These are phyloP conservation scores for Closterium sp. DNA, from an alignment of 139 green algal species.

Conservation along the genomic window DNA sequence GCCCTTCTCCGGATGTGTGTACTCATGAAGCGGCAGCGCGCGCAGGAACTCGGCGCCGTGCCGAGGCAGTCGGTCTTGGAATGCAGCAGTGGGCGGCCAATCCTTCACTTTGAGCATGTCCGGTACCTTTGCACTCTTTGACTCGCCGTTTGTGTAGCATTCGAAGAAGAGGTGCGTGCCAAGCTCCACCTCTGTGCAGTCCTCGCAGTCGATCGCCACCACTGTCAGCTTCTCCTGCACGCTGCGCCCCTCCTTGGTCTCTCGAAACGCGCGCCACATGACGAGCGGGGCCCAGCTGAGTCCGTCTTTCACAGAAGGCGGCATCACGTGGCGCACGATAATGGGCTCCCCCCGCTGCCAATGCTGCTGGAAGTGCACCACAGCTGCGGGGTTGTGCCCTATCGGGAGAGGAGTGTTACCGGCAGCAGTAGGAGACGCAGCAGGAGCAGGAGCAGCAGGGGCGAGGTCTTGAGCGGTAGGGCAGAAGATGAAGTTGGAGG, in stretches of 20 bases:
- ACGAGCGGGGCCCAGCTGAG: constrained; percentile 47
- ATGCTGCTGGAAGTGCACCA: constrained; percentile 46
- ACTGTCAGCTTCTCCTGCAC: constrained; percentile 22
- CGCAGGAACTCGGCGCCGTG: constrained; percentile 45
- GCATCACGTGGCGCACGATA: constrained; percentile 18
- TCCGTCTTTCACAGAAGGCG: background rate
- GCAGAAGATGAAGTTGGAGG: constrained; percentile 32
- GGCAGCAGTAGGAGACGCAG: background rate
- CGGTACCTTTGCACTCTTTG: constrained; percentile 10
- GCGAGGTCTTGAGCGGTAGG: background rate
- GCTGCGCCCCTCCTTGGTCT: constrained; percentile 3
- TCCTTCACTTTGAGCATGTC: constrained; percentile 88
- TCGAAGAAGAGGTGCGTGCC: constrained; percentile 31
- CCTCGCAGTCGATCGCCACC: constrained; percentile 36
- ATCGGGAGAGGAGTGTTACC: background rate
- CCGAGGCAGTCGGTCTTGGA: constrained; percentile 44
- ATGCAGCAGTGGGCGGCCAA: constrained; percentile 64
- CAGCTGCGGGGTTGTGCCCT: background rate
- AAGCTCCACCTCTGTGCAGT: constrained; percentile 44
- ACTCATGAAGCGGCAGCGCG: constrained; percentile 53
- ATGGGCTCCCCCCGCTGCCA: constrained; percentile 39
- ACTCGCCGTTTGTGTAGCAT: constrained; percentile 15
- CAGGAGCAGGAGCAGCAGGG: background rate
- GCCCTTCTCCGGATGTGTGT: constrained; percentile 60
- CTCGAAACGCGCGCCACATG: constrained; percentile 46